Evolutionary conservation across 805 yeast genomes (phyloP).

Genomic region (Metschnikowia corniflorae): DNA sequence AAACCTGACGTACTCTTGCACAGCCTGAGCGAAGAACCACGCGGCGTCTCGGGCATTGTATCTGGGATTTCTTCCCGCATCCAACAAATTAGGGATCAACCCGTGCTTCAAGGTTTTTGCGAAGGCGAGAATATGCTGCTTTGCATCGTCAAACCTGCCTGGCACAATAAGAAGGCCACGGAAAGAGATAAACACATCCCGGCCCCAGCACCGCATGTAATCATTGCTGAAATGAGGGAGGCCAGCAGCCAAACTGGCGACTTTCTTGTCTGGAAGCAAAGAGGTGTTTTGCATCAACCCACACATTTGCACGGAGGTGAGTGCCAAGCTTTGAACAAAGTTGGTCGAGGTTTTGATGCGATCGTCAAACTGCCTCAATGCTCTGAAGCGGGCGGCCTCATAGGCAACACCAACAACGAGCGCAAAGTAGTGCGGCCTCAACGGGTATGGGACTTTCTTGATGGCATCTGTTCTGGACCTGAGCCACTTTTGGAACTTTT

Average conservation of each 20-base stretch:
- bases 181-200: conserved; percentile 87
- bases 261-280: conserved; percentile 55
- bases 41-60: conserved; percentile 96
- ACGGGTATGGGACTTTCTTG: conserved; percentile 66
- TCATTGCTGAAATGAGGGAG: conserved; percentile 88
- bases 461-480: conserved; percentile 58
- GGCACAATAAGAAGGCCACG: conserved; percentile 79
- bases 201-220: conserved; percentile 98
- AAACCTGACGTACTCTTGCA: conserved; percentile 71
- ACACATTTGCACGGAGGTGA: conserved; percentile 84
- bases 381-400: conserved; percentile 71
- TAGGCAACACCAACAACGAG: conserved; percentile 78
- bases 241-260: conserved; percentile 91
- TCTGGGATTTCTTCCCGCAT: conserved; percentile 90
- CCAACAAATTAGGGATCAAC: conserved; percentile 85
- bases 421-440: conserved; percentile 85
- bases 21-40: conserved; percentile 88
- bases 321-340: conserved; percentile 74
- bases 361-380: conserved; percentile 51
- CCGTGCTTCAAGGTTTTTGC: conserved; percentile 94
- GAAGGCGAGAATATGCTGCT: conserved; percentile 75
- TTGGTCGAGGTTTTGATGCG: conserved; percentile 58
- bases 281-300: conserved; percentile 74
- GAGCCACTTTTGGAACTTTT: conserved; percentile 67
- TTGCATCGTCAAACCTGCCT: conserved; percentile 77